Percentiles rank a stretch among this genome's conserved stretches.
These are phyloP conservation scores for Oryza meridionalis DNA, from an alignment of 176 grass and related monocot genomes.

Conservation along the genomic window DNA sequence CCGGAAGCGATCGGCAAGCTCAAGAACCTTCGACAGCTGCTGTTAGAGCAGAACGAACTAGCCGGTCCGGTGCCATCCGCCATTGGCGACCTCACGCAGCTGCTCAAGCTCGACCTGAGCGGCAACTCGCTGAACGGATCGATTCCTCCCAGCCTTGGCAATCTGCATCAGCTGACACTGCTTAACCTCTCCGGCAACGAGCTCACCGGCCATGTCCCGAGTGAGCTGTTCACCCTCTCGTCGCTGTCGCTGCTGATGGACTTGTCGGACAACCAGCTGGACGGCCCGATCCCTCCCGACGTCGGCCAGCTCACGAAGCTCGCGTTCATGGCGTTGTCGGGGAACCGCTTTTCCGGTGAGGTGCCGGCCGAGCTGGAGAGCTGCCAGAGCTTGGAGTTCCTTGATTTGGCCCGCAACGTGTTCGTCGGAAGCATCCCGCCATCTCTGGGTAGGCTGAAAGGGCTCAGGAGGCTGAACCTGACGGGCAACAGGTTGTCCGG, in stretches of 20 bases:
- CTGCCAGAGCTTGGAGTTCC: conserved; percentile 56
- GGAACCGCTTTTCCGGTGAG: conserved; percentile 47
- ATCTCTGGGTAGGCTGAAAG: conserved; percentile 40
- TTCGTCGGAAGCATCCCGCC: conserved; percentile 41
- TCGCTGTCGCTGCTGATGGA: conserved; percentile 37
- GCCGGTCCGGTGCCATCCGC: conserved; percentile 37
- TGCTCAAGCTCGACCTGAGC: conserved; percentile 37
- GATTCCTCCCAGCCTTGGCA: conserved; percentile 34
- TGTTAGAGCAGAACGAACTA: conserved; percentile 35
- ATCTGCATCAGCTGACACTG: background rate
- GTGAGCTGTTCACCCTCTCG: background rate
- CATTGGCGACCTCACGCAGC: conserved; percentile 34
- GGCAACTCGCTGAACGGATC: conserved; percentile 16
- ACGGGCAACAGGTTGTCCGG: conserved; percentile 48
- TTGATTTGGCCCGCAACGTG: conserved; percentile 46
- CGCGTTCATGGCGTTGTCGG: conserved; percentile 19
- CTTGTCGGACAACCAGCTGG: conserved; percentile 48
- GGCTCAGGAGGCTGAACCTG: conserved; percentile 48
- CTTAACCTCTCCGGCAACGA: conserved; percentile 31
- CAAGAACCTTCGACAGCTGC: conserved; percentile 37
- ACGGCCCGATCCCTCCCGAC: conserved; percentile 29
- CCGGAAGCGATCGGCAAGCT: conserved; percentile 49
- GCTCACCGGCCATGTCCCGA: conserved; percentile 20
- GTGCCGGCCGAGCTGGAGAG: conserved; percentile 30
- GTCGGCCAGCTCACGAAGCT: conserved; percentile 46